Evolutionary conservation across 2,329 filamentous ascomycete species (phyloP).

Genomic region (Paracamarosporium sp.): DNA sequence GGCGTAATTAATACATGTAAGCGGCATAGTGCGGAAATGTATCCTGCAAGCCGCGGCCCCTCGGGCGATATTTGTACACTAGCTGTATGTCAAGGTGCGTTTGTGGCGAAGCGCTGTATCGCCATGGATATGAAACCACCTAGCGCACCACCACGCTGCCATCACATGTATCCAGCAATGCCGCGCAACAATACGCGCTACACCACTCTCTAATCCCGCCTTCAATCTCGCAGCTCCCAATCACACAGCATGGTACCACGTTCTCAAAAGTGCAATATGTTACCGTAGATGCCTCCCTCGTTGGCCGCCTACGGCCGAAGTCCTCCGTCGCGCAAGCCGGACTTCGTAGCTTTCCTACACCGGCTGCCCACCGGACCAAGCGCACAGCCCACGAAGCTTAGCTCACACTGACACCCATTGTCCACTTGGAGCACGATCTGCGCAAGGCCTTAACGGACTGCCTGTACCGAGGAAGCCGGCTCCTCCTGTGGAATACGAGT

Average conservation of each 20-base stretch:
- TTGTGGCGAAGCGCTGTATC: neutral
- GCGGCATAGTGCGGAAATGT: neutral
- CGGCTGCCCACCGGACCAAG: neutral
- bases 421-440: neutral
- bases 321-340: neutral
- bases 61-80: neutral
- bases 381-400: neutral
- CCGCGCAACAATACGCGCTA: neutral
- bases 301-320: neutral
- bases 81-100: neutral
- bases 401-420: neutral
- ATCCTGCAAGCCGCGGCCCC: neutral
- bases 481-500: neutral
- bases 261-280: neutral
- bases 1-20: slow-evolving; percentile 1
- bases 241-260: neutral
- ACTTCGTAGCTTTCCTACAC: neutral
- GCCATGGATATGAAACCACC: neutral
- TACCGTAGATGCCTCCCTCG: neutral
- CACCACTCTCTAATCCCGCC: neutral
- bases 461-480: neutral
- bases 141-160: neutral
- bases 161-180: neutral
- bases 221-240: slow-evolving; percentile 2
- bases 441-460: neutral